phyloP scores from a whole-genome alignment of 2,329 filamentous ascomycete species.

The Corniculantispora saksenae region DNA sequence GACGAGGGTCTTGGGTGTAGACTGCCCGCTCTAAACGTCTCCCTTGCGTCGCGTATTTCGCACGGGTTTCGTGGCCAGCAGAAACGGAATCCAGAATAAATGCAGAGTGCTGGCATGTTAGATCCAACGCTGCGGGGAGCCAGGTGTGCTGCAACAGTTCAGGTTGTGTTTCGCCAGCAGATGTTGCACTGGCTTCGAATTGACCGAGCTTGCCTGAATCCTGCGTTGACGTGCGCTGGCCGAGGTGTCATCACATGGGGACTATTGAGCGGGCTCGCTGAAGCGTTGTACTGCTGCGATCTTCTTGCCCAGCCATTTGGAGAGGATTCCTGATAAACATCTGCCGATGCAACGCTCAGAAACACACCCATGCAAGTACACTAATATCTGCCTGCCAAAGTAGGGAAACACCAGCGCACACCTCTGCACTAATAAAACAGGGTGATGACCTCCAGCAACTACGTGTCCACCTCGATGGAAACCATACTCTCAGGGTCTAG shows the following conservation, averaged over 20 bases:
- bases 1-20: neutral
- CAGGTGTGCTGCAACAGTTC: neutral
- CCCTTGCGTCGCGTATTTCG: neutral
- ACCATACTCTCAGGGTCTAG: neutral
- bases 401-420: neutral
- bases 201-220: neutral
- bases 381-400: neutral
- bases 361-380: neutral
- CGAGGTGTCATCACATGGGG: neutral
- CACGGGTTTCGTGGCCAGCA: neutral
- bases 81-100: neutral
- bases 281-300: neutral
- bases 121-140: neutral
- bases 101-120: neutral
- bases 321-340: neutral
- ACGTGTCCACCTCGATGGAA: neutral
- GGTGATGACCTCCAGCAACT: neutral
- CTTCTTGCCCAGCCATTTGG: neutral
- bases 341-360: neutral
- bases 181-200: neutral
- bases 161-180: neutral
- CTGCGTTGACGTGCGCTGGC: constrained; percentile 2
- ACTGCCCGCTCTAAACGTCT: neutral
- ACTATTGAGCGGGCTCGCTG: neutral
- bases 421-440: neutral